Percentiles rank a stretch among this genome's conserved stretches.
phyloP scores from a whole-genome alignment of 306 rosid genomes.

The Ceratonia siliqua region DNA sequence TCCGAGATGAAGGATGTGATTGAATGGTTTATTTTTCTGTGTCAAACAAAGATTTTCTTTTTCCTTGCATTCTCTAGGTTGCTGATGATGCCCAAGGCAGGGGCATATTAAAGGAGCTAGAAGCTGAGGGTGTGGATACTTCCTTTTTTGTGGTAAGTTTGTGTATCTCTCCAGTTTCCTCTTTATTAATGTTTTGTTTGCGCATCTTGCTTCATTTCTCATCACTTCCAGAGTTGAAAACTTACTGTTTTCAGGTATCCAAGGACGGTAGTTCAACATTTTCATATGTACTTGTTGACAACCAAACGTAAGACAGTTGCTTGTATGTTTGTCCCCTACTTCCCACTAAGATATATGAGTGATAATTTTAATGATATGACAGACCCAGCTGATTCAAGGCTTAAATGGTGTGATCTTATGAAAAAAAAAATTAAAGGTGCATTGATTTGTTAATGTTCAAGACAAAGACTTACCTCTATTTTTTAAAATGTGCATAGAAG shows the following conservation, averaged over 20 bases:
- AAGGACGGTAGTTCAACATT: constrained; percentile 82
- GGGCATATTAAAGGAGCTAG: constrained; percentile 67
- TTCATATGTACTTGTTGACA: constrained; percentile 77
- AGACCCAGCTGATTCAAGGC: constrained; percentile 9
- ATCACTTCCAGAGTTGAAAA: constrained; percentile 4
- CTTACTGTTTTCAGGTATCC: constrained; percentile 58
- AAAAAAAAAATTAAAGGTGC: background rate
- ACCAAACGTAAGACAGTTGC: constrained; percentile 62
- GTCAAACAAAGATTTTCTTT: background rate
- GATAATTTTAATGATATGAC: constrained; percentile 19
- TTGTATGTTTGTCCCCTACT: constrained; percentile 19
- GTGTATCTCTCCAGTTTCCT: background rate
- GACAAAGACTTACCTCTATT: background rate
- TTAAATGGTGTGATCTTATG: constrained; percentile 1
- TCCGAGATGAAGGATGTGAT: background rate
- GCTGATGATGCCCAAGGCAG: constrained; percentile 78
- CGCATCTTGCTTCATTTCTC: background rate
- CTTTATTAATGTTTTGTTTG: background rate
- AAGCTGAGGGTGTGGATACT: constrained; percentile 79
- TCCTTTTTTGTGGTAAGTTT: constrained; percentile 59
- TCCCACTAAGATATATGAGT: background rate
- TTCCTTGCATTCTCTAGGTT: constrained; percentile 39
- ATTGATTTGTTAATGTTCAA: constrained; percentile 20
- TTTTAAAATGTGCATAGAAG: constrained; percentile 11
- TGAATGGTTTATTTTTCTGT: background rate